Evolutionary conservation across 2,329 filamentous ascomycete genomes (phyloP), one percentile per base, ranked within the genome.

Genomic region (Ascochyta clinopodiicola): DNA sequence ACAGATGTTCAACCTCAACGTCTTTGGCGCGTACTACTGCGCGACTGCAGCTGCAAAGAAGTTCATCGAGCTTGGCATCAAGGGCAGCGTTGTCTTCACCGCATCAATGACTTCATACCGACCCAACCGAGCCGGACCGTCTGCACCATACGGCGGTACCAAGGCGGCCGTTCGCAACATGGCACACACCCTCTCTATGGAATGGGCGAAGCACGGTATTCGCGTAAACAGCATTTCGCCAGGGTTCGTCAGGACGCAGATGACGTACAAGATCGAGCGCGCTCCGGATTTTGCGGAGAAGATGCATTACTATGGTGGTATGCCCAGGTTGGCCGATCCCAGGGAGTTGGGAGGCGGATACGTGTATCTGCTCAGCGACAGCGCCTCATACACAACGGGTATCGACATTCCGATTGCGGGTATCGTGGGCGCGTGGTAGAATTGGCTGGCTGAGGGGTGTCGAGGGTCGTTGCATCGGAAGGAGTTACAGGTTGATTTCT

Each of bases 151-250:
- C 53, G 77, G 77, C 34, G 77, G 74, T 10, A 78, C 77, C 24
- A 79, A 79, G 62, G 77, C 69, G 12, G 75, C 76, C 6, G 74
- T 78, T 10, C 67, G 76, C 39, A 78, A 78, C 50, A 79, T 79
- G 75, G 63, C 76, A 66, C 68, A 78, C 70, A 64, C 89, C 3
- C 85, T 95, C 22, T 90, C 89, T 38, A 89, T 90, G 51, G 91
- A 95, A 79, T 94, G 91, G 90, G 89, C 90, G 69, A 89, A 90
- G 78, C 84, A 91, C 77, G 82, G 84, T 66, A 92, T 94, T 71
- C 88, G 90, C 34, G 90, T 93, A 69, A 95, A 95, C 83, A 88
- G 86, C 76, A 92, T 94, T 77, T 91, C 87, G 6, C 90, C 91
- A 19, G 90, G 90, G 27, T 94, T 94, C 81, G 93, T 94, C 87